These are phyloP conservation scores for Phialocephala sp. DNA, from an alignment of 2,329 filamentous ascomycete species.

Conservation along the genomic window DNA sequence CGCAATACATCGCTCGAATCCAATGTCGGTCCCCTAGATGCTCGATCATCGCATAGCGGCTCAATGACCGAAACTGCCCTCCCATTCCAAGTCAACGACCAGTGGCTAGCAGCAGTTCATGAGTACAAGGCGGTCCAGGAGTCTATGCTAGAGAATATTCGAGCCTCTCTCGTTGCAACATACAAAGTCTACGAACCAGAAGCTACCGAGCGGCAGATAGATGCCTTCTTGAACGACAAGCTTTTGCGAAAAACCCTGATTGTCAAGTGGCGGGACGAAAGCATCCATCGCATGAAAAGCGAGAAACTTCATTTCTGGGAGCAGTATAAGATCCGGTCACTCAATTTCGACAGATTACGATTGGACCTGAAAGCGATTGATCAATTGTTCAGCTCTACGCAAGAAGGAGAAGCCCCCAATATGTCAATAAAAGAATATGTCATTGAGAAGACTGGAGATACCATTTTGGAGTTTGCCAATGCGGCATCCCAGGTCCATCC, in stretches of 20 bases:
- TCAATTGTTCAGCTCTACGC: constrained; percentile 48
- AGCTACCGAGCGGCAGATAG: constrained; percentile 50
- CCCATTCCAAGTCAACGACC: constrained; percentile 33
- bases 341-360: constrained; percentile 53
- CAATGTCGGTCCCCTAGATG: constrained; percentile 33
- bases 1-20: constrained; percentile 35
- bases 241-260: constrained; percentile 51
- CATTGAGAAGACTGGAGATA: constrained; percentile 54
- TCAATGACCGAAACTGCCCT: constrained; percentile 39
- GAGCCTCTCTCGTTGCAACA: constrained; percentile 49
- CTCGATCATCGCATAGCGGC: constrained; percentile 32
- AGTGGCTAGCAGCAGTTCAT: constrained; percentile 48
- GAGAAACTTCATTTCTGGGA: constrained; percentile 52
- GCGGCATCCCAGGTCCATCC: constrained; percentile 45
- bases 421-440: constrained; percentile 49
- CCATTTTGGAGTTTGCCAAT: constrained; percentile 59
- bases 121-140: constrained; percentile 54
- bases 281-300: constrained; percentile 50
- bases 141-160: constrained; percentile 49
- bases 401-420: constrained; percentile 49
- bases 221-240: constrained; percentile 51
- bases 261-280: constrained; percentile 53
- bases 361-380: constrained; percentile 49
- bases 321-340: constrained; percentile 54
- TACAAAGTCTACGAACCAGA: constrained; percentile 54